Base-by-base conservation (phyloP, 176 grass and related monocot species). In the Saccharum spontaneum region DNA sequence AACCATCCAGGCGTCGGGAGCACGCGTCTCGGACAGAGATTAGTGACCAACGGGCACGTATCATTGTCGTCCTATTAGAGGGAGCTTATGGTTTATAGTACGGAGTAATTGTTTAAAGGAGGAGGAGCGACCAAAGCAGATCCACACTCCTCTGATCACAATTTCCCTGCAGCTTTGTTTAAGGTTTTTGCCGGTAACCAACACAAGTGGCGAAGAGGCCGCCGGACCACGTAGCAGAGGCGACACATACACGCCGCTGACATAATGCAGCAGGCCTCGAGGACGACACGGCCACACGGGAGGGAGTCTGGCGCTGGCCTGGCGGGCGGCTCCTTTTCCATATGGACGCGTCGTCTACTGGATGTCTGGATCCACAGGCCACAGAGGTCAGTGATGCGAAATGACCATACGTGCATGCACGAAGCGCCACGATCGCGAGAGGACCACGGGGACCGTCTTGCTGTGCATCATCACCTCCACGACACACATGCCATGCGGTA, bases 21-120 rank as follows among this genome's bases (percentile, higher is more conserved):
- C 67, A 84, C 68, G 81, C 81, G 20, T 59, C 69, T 30, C 14
- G 46, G 76, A 79, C 75, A 64, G 55, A 12, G 67, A 64, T 78
- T 43, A 65, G 66, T 66, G 66, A n/a, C 37, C 41, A 14, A 54
- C 74, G 43, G 73, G 75, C 67, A 44, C 11, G 55, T 20, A 40
- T 75, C 82, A n/a, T 45, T 48, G 20, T 62, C 50, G 69, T 82
- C 68, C 15, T 50, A 6, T 44, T 2, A 10, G 4, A 8, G 4
- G 30, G 6, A 10, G 20, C 17, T 71, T 83, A 54, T n/a, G n/a
- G 1, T 46, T 48, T n/a, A n/a, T n/a, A n/a, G n/a, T n/a, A n/a
- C n/a, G n/a, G n/a, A n/a, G n/a, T 17, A 52, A 18, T 52, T 18
- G 16, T 87, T 24, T 23, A 82, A 16, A 37, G 26, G 1, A 49